Evolutionary conservation across 768 basidiomycete species (phyloP), one percentile per base, ranked within the genome.

Genomic region (Pholiota molesta): DNA sequence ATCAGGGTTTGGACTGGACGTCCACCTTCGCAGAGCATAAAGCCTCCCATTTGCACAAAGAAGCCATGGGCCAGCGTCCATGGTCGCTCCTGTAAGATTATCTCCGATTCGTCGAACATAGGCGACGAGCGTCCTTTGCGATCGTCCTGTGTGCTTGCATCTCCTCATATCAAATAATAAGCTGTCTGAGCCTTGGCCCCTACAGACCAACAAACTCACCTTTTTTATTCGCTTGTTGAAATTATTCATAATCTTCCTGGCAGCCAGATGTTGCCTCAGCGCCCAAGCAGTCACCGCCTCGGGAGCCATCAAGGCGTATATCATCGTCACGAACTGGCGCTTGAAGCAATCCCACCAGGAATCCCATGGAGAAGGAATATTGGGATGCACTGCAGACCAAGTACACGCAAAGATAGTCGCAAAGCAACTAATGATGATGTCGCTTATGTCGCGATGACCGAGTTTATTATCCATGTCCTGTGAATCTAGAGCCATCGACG

Each of bases 1-100:
- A 26, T n/a, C 37, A 44, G 16, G 11, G 57, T 55, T 26, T 31
- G 42, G 21, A 39, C 14, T 21, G 44, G 52, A 14, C 17, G 23
- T 13, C 42, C 56, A 17, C 49, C 73, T 71, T 73, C 72, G 73
- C 23, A 67, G 42, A 61, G 35, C 44, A 58, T 47, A 35, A 66
- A 64, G 2, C 66, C 66, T 7, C 66, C 66, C 66, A 66, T 66
- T 19, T 60, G 51, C 13, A 60, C 33, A 23, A 66, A 66, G 51
- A 61, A 61, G 16, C 45, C 59, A 21, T 66, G 65, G 4, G 31
- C 31, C 33, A 19, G 37, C 8, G 61, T 65, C 57, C 60, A 61
- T n/a, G 53, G 13, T 9, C 53, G 19, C 39, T 39, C 53, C 11
- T 23, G 35, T 21, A 23, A 13, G 17, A 55, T 16, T 37, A 19